phyloP scores from a whole-genome alignment of 768 basidiomycete genomes.

The Pleurotus citrinopileatus region DNA sequence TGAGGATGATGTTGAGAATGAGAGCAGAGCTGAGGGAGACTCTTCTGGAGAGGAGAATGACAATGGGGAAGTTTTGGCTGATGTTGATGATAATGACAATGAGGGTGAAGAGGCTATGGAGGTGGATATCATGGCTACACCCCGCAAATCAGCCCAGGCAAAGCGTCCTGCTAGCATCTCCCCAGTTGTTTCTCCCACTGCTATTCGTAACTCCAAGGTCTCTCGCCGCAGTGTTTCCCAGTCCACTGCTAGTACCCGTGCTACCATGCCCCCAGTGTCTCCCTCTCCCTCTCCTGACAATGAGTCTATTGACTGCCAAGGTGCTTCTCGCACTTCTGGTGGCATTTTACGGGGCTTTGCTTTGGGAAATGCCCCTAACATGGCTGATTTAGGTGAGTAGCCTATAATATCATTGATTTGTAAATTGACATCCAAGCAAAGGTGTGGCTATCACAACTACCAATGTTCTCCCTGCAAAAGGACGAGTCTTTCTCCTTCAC shows the following conservation, averaged over 20 bases:
- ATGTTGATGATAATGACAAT: background rate
- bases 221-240: background rate
- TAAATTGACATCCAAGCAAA: too few relatives aligned
- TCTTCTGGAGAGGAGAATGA: background rate
- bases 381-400: background rate
- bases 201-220: background rate
- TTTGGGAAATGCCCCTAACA: background rate
- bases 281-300: background rate
- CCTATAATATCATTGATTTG: too few relatives aligned
- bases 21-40: background rate
- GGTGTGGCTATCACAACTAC: too few relatives aligned
- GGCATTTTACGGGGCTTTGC: background rate
- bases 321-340: background rate
- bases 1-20: background rate
- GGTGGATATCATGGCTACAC: background rate
- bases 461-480: too few relatives aligned
- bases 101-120: background rate
- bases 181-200: background rate
- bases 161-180: background rate
- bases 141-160: background rate
- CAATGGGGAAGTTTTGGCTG: background rate
- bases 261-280: background rate
- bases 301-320: background rate
- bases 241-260: background rate
- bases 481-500: too few relatives aligned